These are phyloP conservation scores for Carex arenaria DNA, from an alignment of 202 grass and related monocot species.

Conservation along the genomic window DNA sequence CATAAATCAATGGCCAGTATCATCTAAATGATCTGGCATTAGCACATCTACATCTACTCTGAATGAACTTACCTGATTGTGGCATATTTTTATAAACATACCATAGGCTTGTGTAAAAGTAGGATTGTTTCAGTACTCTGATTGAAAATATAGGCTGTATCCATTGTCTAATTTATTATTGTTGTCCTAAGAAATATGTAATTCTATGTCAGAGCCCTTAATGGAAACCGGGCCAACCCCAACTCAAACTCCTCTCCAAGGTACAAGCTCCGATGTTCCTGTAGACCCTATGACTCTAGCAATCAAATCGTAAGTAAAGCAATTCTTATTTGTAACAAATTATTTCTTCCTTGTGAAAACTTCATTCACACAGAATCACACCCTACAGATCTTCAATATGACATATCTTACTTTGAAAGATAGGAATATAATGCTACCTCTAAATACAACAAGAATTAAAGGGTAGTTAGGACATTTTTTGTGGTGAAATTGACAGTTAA, in stretches of 20 bases:
- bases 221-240: constrained; percentile 68
- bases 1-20: background rate
- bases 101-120: background rate
- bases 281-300: constrained; percentile 48
- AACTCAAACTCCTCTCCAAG: constrained; percentile 55
- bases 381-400: constrained; percentile 6
- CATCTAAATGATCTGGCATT: constrained; percentile 1
- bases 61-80: background rate
- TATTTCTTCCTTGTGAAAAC: background rate
- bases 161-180: background rate
- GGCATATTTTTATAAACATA: background rate
- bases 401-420: background rate
- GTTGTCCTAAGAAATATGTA: background rate
- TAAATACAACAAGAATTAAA: background rate
- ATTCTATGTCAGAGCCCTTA: constrained; percentile 47
- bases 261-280: constrained; percentile 19
- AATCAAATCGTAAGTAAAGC: constrained; percentile 51
- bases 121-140: background rate
- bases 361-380: background rate
- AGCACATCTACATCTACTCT: background rate
- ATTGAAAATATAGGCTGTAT: background rate
- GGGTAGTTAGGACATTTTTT: background rate
- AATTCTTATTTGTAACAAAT: background rate
- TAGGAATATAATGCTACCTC: background rate
- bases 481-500: background rate